Conservation (phyloP, 2,329 filamentous ascomycete genomes). For the Paecilomyces fulvus region DNA sequence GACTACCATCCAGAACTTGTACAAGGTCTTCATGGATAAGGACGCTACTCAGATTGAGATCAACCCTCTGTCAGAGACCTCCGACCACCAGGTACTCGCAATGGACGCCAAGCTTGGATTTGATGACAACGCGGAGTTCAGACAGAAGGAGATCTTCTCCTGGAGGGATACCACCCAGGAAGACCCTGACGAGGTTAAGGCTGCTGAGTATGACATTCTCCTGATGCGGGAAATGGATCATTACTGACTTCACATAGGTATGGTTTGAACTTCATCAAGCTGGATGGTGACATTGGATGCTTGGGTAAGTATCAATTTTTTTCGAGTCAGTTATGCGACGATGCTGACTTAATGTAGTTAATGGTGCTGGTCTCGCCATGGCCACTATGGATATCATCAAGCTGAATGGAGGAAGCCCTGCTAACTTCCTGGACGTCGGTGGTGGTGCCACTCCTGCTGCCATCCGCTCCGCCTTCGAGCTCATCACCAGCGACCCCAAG, state of each 20-base stretch:
- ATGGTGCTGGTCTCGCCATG: constrained; percentile 98
- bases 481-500: constrained; percentile 97
- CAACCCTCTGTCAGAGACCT: constrained; percentile 97
- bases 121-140: constrained; percentile 97
- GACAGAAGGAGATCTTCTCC: constrained; percentile 90
- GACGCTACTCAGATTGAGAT: constrained; percentile 99
- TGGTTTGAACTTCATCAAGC: constrained; percentile 99
- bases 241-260: constrained; percentile 23
- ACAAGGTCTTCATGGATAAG: constrained; percentile 97
- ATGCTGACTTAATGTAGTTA: constrained; percentile 48
- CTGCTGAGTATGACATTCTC: constrained; percentile 58
- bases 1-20: constrained; percentile 96
- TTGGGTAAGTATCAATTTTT: constrained; percentile 39
- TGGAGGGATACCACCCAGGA: constrained; percentile 95
- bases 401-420: constrained; percentile 89
- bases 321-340: neutral
- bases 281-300: constrained; percentile 98
- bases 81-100: constrained; percentile 93
- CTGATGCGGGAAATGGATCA: neutral
- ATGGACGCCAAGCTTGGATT: constrained; percentile 99
- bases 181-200: constrained; percentile 95
- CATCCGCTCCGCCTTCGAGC: constrained; percentile 95
- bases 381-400: constrained; percentile 99
- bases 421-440: constrained; percentile 98
- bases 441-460: constrained; percentile 94